A percentile compares a stretch with the other conserved stretches of the same genome.
Conservation (phyloP, 306 rosid species). For the Citrullus colocynthis region DNA sequence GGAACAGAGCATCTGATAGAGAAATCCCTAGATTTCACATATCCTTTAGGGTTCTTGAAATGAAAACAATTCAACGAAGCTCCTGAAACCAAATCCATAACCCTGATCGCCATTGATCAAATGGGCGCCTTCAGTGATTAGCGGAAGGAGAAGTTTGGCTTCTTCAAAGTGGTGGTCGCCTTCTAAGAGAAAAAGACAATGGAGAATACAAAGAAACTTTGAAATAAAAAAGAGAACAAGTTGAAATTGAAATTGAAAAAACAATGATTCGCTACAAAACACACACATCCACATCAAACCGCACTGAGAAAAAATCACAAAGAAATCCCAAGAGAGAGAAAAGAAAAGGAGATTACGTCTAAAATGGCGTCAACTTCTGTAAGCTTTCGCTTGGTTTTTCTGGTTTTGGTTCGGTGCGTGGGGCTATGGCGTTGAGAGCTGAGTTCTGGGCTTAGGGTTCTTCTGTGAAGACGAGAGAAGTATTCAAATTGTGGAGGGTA, state of each 20-base stretch:
- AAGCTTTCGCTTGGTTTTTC: background rate
- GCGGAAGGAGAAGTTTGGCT: background rate
- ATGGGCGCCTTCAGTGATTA: background rate
- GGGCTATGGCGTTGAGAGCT: background rate
- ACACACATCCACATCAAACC: background rate
- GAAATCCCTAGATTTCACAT: conserved; percentile 15
- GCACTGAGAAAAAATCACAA: background rate
- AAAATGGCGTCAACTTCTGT: background rate
- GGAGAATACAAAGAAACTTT: background rate
- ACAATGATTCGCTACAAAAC: background rate
- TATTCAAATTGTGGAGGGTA: background rate
- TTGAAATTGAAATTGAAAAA: background rate
- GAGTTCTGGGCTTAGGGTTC: background rate
- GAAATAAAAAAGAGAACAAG: background rate
- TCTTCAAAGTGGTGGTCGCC: background rate
- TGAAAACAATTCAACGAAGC: conserved; percentile 11
- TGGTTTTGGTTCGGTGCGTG: background rate
- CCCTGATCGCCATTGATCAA: conserved; percentile 27
- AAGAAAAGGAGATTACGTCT: background rate
- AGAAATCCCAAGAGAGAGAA: background rate
- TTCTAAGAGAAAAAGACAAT: background rate
- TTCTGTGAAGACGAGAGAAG: background rate
- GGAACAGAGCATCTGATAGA: conserved; percentile 31
- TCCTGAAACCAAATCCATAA: conserved; percentile 18
- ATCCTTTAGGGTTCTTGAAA: background rate